Evolutionary conservation across 2,329 filamentous ascomycete species (phyloP), one percentile per base, ranked within the genome.

Genomic region (Exophiala bonariae): DNA sequence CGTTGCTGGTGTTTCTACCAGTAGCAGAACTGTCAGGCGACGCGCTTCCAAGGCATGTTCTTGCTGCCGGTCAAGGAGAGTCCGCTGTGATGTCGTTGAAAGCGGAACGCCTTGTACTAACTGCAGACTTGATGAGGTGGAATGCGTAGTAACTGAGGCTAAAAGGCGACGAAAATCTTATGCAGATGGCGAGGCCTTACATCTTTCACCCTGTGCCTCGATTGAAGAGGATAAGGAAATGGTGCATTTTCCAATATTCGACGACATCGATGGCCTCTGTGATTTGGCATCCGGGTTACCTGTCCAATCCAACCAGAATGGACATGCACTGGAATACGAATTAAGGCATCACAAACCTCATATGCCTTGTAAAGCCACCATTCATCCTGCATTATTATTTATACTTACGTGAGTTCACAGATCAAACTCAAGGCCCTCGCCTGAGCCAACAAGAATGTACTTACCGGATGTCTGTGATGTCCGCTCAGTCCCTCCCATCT

Each of bases 51-150:
- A 92, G 59, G 91, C 91, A 14, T 96, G 91, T 66, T 88, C 89
- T 53, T 89, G 86, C 60, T 96, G 91, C 70, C 81, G 91, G 61
- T 84, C 87, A 47, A 83, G 91, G 63, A 96, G 96, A 67, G 91
- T 96, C 33, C 82, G 91, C 47, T 96, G 91, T 73, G 91, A 96
- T 72, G 90, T 96, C 47, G 89, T 93, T 49, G 89, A 95, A 67
- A 81, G 82, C 66, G 86, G 86, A 39, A 85, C 85, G 34, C 89
- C 89, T 1, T 95, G 89, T 67, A 90, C 87, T 46, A 95, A 95
- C 68, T 95, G 89, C 71, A 78, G 87, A 17, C 60, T 75, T 57
- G 74, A 76, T 49, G 72, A 74, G 54, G 73, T 76, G 36, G 68
- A 72, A 55, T 77, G 74, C 55, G 61, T 85, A 45, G 82, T 88